phyloP scores from a whole-genome alignment of 257 asterid genomes.

The Scutellaria baicalensis region DNA sequence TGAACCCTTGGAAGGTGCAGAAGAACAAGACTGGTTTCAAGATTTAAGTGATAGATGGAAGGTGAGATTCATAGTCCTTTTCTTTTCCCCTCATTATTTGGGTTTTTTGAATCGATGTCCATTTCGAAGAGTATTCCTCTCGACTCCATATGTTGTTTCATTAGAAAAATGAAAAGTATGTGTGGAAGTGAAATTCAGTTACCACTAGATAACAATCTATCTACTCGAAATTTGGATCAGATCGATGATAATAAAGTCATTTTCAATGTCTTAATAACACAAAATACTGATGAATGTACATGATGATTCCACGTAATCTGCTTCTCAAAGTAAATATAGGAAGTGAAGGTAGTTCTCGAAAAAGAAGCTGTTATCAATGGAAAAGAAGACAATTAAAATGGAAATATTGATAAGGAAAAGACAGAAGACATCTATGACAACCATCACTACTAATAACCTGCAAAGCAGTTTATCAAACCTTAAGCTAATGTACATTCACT shows the following conservation, averaged over 20 bases:
- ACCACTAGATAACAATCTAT: not conserved
- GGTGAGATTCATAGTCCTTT: constrained; percentile 32
- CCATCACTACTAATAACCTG: not conserved
- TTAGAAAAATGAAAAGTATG: not conserved
- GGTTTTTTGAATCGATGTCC: not conserved
- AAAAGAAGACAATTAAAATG: not conserved
- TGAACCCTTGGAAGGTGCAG: constrained; percentile 66
- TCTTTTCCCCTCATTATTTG: not conserved
- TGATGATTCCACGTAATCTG: not conserved
- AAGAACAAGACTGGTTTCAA: constrained; percentile 71
- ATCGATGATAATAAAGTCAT: not conserved
- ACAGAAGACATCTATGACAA: not conserved
- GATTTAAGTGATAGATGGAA: constrained; percentile 73
- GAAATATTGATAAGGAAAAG: not conserved
- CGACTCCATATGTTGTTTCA: not conserved
- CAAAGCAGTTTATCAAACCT: not conserved
- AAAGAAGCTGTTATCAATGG: not conserved
- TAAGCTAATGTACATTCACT: not conserved
- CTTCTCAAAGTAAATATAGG: constrained; percentile 1
- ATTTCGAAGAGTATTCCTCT: not conserved
- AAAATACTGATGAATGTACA: not conserved
- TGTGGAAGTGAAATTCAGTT: not conserved
- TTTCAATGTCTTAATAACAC: not conserved
- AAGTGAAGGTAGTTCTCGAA: not conserved
- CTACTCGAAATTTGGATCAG: not conserved